phyloP scores from a whole-genome alignment of 2,329 filamentous ascomycete species.

The Cordyceps fumosorosea region DNA sequence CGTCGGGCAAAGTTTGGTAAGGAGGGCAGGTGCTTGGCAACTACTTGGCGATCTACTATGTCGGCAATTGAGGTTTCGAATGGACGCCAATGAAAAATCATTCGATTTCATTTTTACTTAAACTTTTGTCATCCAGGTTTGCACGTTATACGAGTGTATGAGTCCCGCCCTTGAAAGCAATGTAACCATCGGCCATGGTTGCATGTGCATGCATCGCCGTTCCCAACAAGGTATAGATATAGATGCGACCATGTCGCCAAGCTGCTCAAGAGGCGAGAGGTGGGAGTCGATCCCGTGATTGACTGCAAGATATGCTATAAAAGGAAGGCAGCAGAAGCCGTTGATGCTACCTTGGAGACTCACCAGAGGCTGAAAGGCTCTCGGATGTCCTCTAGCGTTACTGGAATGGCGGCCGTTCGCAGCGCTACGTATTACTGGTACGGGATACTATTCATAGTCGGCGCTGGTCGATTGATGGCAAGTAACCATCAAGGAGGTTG shows the following conservation, averaged over 20 bases:
- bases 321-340: background rate
- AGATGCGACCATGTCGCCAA: background rate
- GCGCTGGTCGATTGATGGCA: background rate
- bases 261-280: background rate
- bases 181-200: background rate
- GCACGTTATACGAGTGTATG: background rate
- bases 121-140: background rate
- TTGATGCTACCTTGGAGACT: constrained; percentile 11
- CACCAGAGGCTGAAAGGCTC: background rate
- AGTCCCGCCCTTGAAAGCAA: background rate
- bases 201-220: background rate
- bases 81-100: too few relatives aligned
- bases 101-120: background rate
- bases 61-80: too few relatives aligned
- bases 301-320: background rate
- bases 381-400: background rate
- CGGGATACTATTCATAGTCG: background rate
- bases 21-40: too few relatives aligned
- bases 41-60: too few relatives aligned
- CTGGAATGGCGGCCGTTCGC: background rate
- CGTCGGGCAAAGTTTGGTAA: background rate
- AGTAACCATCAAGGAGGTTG: background rate
- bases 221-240: background rate
- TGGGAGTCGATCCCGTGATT: background rate
- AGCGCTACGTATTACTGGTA: background rate